These are phyloP conservation scores for Kokia cookei DNA, from an alignment of 441 rosid genomes.

Conservation along the genomic window DNA sequence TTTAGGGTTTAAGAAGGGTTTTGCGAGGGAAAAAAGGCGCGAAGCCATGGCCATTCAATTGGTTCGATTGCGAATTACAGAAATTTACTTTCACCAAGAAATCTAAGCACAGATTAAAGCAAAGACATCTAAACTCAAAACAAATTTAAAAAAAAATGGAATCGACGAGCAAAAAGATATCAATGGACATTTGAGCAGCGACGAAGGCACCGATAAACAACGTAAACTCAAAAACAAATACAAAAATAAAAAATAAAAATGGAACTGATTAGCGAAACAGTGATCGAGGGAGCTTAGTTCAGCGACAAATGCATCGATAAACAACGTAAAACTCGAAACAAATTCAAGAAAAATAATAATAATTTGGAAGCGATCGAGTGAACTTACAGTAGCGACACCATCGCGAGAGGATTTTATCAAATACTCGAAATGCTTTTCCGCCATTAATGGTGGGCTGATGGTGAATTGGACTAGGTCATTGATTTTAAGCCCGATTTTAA, in stretches of 20 bases:
- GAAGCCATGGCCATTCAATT: conserved; percentile 18
- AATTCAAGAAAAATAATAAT: not conserved
- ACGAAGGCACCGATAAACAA: not conserved
- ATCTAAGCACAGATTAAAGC: not conserved
- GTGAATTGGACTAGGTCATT: not conserved
- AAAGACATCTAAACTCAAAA: not conserved
- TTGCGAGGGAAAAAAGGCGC: conserved; percentile 24
- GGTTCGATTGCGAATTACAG: no score
- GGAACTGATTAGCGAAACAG: not conserved
- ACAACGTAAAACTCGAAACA: not conserved
- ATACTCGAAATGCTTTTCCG: conserved; percentile 73
- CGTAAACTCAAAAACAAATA: not conserved
- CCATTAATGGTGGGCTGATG: conserved; percentile 36
- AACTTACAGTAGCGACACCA: conserved; percentile 80
- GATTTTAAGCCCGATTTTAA: not conserved
- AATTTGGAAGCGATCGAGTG: not conserved
- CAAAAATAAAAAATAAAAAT: not conserved
- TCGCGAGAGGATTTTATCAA: conserved; percentile 56
- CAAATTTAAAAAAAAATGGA: not conserved
- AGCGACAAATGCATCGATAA: not conserved
- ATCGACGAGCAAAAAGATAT: not conserved
- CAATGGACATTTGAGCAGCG: not conserved
- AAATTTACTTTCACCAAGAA: no score
- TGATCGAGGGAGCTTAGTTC: not conserved
- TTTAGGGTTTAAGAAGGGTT: conserved; percentile 20